Evolutionary conservation across 257 asterid genomes (phyloP), one percentile per base, ranked within the genome.

Genomic region (Striga asiatica): DNA sequence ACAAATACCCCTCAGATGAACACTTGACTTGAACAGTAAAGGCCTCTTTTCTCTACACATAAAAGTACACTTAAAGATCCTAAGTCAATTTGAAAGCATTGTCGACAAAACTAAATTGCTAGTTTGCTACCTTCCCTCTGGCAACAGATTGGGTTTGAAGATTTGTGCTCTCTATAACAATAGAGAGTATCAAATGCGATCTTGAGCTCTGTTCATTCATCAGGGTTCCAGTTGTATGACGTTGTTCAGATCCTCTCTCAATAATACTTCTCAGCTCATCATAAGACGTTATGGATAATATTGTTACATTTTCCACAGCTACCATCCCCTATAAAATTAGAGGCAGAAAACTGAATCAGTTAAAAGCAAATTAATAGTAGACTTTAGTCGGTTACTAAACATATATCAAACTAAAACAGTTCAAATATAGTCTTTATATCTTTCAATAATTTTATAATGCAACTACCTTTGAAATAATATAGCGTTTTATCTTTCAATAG

Each of bases 51-150:
- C n/a, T n/a, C n/a, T n/a, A n/a, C n/a, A n/a, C n/a, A n/a, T n/a
- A n/a, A n/a, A n/a, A n/a, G n/a, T n/a, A n/a, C n/a, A n/a, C n/a
- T n/a, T n/a, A n/a, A n/a, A n/a, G n/a, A n/a, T n/a, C n/a, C n/a
- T n/a, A 20, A 23, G 49, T 4, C 37, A 45, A 53, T 25, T 24
- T 58, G 49, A 37, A 12, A 54, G 48, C 50, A 34, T 62, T 14
- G 34, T n/a, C n/a, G n/a, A 47, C 6, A 50, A 49, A 18, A 32
- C 6, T 49, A 52, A 22, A 43, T 39, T 29, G 29, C n/a, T n/a
- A n/a, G n/a, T n/a, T n/a, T n/a, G n/a, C n/a, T 82, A 92, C 99
- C 97, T 92, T 92, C 72, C 99, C 99, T 68, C 97, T 76, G 21
- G 94, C 91, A 31, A 92, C 77, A 31, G 97, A 66, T 60, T 92